phyloP scores from a whole-genome alignment of 441 rosid species.

The Syzygium malaccense region DNA sequence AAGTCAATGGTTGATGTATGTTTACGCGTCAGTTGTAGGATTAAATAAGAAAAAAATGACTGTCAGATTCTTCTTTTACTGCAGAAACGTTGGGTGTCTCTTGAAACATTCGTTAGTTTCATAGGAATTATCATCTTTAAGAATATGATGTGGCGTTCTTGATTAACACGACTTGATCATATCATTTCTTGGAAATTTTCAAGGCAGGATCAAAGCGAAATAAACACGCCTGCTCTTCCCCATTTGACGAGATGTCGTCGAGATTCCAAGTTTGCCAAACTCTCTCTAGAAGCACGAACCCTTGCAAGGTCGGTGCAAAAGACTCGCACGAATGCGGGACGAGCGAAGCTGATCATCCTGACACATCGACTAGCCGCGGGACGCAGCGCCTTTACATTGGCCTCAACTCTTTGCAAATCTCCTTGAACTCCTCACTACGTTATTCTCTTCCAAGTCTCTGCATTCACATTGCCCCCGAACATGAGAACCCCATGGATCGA shows the following conservation, averaged over 20 bases:
- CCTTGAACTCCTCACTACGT: too few relatives aligned
- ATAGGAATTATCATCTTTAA: not conserved
- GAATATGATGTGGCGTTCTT: not conserved
- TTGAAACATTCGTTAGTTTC: not conserved
- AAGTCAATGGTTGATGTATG: not conserved
- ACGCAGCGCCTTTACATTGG: slow-evolving; percentile 59
- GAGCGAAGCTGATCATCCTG: slow-evolving; percentile 45
- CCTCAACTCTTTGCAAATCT: not conserved
- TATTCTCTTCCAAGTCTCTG: too few relatives aligned
- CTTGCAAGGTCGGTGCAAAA: slow-evolving; percentile 28
- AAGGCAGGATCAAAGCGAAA: slow-evolving; percentile 57
- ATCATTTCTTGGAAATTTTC: not conserved
- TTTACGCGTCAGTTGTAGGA: not conserved
- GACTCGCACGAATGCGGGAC: slow-evolving; percentile 9
- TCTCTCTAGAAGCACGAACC: not conserved
- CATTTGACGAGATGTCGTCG: slow-evolving; percentile 75
- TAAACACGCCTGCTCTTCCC: slow-evolving; percentile 55
- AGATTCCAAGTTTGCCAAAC: slow-evolving; percentile 24
- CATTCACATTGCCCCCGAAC: too few relatives aligned
- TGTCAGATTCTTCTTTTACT: not conserved
- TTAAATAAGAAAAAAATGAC: not conserved
- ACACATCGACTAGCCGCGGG: slow-evolving; percentile 68
- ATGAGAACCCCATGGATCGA: too few relatives aligned
- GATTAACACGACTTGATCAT: not conserved
- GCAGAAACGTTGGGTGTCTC: not conserved